Percentiles rank a stretch among this genome's conserved stretches.
Conservation (phyloP, 805 yeast genomes). For the Isabelozyma heimii region DNA sequence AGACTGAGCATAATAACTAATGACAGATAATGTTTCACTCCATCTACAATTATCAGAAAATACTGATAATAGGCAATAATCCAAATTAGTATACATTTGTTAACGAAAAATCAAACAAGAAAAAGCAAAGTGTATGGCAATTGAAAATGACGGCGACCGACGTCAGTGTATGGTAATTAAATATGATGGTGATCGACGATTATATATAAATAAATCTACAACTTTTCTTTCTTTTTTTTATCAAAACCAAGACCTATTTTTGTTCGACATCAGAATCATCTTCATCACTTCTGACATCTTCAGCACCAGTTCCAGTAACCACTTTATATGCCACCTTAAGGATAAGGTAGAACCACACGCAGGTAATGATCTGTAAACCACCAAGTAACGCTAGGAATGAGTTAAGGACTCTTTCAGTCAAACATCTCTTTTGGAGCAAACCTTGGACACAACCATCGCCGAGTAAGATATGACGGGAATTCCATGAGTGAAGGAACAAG, state of each 20-base stretch:
- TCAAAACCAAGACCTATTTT: background rate
- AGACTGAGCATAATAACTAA: too few species aligned
- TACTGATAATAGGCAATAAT: too few species aligned
- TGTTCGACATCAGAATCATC: constrained; percentile 51
- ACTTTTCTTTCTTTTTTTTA: background rate
- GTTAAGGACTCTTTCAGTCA: constrained; percentile 44
- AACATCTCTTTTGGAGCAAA: constrained; percentile 44
- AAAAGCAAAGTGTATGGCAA: background rate
- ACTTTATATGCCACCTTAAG: constrained; percentile 68
- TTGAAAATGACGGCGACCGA: too few species aligned
- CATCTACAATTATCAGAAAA: too few species aligned
- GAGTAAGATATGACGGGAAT: constrained; percentile 33
- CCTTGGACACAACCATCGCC: constrained; percentile 39
- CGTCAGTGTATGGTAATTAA: background rate
- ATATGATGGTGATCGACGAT: too few species aligned
- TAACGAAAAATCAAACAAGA: background rate
- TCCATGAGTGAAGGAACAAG: constrained; percentile 57
- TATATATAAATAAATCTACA: background rate
- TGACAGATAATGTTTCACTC: too few species aligned
- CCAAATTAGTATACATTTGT: background rate
- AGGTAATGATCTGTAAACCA: constrained; percentile 61
- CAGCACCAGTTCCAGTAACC: constrained; percentile 71
- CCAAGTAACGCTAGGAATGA: constrained; percentile 55
- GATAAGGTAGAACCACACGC: constrained; percentile 77
- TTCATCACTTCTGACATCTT: constrained; percentile 81